phyloP scores from a whole-genome alignment of 441 rosid genomes.

The Euphorbia schlechtendalii region DNA sequence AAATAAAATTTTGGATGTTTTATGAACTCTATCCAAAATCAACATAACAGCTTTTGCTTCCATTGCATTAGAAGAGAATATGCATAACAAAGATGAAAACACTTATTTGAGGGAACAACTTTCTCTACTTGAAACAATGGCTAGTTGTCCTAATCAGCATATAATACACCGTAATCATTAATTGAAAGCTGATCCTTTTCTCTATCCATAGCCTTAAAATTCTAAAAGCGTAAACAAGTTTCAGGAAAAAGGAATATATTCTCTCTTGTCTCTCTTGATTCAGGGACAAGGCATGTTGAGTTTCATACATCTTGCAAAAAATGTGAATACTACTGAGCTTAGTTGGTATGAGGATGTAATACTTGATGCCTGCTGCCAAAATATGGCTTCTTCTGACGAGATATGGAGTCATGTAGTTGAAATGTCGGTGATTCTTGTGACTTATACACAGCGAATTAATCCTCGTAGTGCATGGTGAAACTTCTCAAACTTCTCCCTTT shows the following conservation, averaged over 20 bases:
- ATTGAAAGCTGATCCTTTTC: neutral
- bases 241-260: neutral
- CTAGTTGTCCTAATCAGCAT: neutral
- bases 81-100: neutral
- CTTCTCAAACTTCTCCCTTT: neutral
- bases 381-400: slow-evolving; percentile 67
- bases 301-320: slow-evolving; percentile 52
- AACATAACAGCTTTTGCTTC: neutral
- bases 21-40: neutral
- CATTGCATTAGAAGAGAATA: neutral
- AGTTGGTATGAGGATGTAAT: slow-evolving; percentile 57
- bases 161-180: neutral
- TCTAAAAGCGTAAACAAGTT: neutral
- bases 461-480: slow-evolving; percentile 77
- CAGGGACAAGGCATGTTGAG: slow-evolving; percentile 88
- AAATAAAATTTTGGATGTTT: neutral
- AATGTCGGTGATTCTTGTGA: slow-evolving; percentile 68
- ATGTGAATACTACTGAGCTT: slow-evolving; percentile 55
- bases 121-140: neutral
- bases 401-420: slow-evolving; percentile 72
- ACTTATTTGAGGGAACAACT: neutral
- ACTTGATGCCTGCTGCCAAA: slow-evolving; percentile 89
- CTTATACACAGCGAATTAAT: slow-evolving; percentile 42
- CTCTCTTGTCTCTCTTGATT: slow-evolving; percentile 24
- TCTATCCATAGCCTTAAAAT: neutral